Percentiles rank a stretch among this genome's conserved stretches.
Evolutionary conservation across 352 stramenopile genomes (phyloP).

Genomic region (Phytophthora boehmeriae): DNA sequence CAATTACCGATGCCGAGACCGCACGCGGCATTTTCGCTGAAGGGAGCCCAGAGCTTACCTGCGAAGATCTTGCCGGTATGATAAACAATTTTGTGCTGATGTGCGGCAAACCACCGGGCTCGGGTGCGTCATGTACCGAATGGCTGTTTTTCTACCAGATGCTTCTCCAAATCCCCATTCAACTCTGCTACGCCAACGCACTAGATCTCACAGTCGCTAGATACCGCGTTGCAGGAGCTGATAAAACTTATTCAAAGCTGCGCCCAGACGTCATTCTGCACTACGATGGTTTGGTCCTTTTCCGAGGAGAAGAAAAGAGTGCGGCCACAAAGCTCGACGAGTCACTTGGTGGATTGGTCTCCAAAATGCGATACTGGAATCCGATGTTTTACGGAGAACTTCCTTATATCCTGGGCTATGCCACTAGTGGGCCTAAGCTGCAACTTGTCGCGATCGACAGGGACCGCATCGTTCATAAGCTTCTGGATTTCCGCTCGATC

Average conservation of each 20-base stretch:
- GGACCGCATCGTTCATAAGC: not conserved
- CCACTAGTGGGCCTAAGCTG: not conserved
- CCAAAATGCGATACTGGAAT: slow-evolving; percentile 10
- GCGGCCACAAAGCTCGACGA: not conserved
- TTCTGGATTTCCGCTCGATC: slow-evolving; percentile 5
- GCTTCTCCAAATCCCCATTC: too few species aligned
- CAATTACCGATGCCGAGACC: too few species aligned
- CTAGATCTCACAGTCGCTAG: too few species aligned
- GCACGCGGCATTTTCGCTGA: too few species aligned
- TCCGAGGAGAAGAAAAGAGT: slow-evolving; percentile 20
- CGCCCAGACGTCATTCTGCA: slow-evolving; percentile 10
- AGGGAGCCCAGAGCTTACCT: too few species aligned
- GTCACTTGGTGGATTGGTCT: slow-evolving; percentile 1
- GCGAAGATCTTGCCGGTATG: too few species aligned
- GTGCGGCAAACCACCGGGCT: too few species aligned
- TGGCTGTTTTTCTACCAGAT: too few species aligned
- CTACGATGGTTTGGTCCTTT: slow-evolving; percentile 4
- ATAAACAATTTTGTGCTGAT: too few species aligned
- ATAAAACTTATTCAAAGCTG: slow-evolving; percentile 1
- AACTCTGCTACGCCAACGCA: too few species aligned
- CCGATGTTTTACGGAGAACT: slow-evolving; percentile 16
- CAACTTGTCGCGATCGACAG: slow-evolving; percentile 13
- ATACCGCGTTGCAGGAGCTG: not conserved
- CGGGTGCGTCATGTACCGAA: too few species aligned
- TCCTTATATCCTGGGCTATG: slow-evolving; percentile 12